Conservation (phyloP, 352 stramenopile genomes). For the Phytophthora pinifolia region DNA sequence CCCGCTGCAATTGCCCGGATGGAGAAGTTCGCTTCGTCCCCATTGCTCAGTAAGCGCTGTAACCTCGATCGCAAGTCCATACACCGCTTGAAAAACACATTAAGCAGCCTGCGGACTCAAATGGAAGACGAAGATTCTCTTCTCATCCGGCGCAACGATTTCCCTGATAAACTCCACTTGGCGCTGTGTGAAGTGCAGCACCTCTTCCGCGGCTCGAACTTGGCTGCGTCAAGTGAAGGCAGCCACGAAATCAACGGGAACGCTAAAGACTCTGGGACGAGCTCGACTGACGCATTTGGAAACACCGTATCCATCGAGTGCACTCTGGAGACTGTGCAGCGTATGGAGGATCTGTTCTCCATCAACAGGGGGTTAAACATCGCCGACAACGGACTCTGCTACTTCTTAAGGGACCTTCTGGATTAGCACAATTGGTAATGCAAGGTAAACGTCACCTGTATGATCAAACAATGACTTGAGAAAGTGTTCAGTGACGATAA, state of each 20-base stretch:
- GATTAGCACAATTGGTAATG: slow-evolving; percentile 25
- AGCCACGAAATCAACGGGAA: neutral
- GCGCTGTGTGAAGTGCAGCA: slow-evolving; percentile 41
- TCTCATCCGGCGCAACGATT: slow-evolving; percentile 40
- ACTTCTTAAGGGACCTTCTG: slow-evolving; percentile 71
- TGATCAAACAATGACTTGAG: slow-evolving; percentile 3
- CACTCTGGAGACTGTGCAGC: slow-evolving; percentile 45
- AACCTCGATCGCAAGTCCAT: slow-evolving; percentile 35
- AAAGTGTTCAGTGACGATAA: neutral
- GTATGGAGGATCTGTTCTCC: slow-evolving; percentile 55
- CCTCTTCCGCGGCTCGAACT: slow-evolving; percentile 28
- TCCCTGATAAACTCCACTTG: slow-evolving; percentile 29
- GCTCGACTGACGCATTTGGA: slow-evolving; percentile 46
- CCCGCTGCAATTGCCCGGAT: slow-evolving; percentile 30
- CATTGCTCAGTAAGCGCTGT: slow-evolving; percentile 52
- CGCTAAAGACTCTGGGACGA: neutral
- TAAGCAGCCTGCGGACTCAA: slow-evolving; percentile 50
- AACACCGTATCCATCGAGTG: slow-evolving; percentile 44
- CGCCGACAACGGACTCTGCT: slow-evolving; percentile 64
- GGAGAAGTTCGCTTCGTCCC: slow-evolving; percentile 49
- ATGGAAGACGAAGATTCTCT: slow-evolving; percentile 73
- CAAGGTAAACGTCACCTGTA: neutral
- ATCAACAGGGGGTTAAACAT: slow-evolving; percentile 38
- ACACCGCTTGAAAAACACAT: slow-evolving; percentile 25
- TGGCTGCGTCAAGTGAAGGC: neutral